These are phyloP conservation scores for Fusarium redolens DNA, from an alignment of 2,329 filamentous ascomycete genomes.

Conservation along the genomic window DNA sequence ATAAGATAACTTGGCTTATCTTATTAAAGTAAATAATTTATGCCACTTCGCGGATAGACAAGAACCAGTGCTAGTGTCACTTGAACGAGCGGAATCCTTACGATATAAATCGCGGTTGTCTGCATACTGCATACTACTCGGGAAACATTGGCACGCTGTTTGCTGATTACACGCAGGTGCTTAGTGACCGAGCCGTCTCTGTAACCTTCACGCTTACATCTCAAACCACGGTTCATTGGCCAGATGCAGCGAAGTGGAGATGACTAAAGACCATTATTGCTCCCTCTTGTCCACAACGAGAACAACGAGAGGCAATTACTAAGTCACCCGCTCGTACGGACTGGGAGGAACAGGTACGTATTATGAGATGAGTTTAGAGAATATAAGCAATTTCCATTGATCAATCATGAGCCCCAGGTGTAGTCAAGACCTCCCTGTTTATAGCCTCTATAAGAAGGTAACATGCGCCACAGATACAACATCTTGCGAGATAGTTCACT, in stretches of 20 bases:
- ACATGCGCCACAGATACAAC: too few relatives aligned
- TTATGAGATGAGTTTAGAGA: background rate
- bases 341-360: background rate
- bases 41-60: too few relatives aligned
- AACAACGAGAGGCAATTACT: background rate
- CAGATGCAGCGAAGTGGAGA: background rate
- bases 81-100: too few relatives aligned
- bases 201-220: background rate
- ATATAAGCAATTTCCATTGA: background rate
- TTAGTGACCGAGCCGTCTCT: background rate
- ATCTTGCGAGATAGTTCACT: too few relatives aligned
- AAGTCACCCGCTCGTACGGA: background rate
- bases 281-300: fast-evolving
- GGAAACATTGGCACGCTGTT: background rate
- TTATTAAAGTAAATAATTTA: background rate
- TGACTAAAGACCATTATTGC: background rate
- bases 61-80: too few relatives aligned
- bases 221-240: background rate
- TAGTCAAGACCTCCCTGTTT: too few relatives aligned
- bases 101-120: background rate
- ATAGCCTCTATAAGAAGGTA: too few relatives aligned
- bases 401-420: background rate
- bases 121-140: background rate
- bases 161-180: background rate
- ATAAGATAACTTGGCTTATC: background rate